A percentile compares a stretch with the other conserved stretches of the same genome.
Conservation (phyloP, 2,329 filamentous ascomycete genomes). For the Verticillium isaacii region DNA sequence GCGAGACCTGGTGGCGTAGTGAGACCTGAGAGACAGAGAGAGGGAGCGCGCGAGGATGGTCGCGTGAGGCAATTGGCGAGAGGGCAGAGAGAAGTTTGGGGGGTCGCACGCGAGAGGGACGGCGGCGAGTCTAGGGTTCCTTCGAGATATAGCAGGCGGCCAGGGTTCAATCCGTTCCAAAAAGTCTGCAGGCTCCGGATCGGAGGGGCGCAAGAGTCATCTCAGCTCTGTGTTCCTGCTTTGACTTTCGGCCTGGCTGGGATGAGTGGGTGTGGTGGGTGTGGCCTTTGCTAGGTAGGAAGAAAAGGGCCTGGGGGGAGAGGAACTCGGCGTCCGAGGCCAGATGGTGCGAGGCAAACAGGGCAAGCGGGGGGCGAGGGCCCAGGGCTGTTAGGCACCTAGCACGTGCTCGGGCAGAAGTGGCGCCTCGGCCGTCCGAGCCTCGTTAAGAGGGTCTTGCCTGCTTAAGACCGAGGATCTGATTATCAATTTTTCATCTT, state of each 20-base stretch:
- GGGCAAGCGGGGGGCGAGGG: background rate
- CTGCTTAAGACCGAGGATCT: background rate
- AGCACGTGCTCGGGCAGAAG: background rate
- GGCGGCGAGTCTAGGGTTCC: too few species aligned
- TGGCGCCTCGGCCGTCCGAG: background rate
- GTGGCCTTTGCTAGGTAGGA: background rate
- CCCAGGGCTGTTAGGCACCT: background rate
- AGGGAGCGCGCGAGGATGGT: background rate
- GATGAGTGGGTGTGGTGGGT: background rate
- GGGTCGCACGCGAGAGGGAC: too few species aligned
- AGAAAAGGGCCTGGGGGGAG: too few species aligned
- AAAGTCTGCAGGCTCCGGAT: background rate
- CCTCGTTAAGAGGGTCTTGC: background rate
- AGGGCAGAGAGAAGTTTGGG: too few species aligned
- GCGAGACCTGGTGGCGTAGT: background rate
- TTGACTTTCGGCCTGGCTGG: background rate
- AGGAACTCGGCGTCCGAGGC: background rate
- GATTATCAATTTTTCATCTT: constrained; percentile 2
- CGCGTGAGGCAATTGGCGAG: too few species aligned
- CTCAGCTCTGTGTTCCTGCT: background rate
- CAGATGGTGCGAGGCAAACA: background rate
- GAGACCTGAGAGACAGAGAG: background rate
- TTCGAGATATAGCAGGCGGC: too few species aligned
- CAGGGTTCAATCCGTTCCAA: background rate
- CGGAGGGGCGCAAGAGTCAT: background rate